Conservation (phyloP, 2,329 filamentous ascomycete genomes). For the Penicillium rolfsii region DNA sequence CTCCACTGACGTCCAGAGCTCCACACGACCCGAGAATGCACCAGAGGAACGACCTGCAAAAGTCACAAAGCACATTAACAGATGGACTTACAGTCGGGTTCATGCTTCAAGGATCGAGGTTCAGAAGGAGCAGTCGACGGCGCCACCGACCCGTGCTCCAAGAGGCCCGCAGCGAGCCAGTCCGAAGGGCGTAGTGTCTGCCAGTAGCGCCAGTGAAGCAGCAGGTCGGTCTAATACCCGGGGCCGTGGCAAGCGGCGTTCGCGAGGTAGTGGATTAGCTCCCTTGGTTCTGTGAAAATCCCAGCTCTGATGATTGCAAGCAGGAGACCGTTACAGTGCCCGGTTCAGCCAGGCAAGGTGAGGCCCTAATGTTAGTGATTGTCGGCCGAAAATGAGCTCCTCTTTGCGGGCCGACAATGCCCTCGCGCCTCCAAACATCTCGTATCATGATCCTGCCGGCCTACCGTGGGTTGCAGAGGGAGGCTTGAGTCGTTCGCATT, state of each 20-base stretch:
- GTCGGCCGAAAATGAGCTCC: not conserved
- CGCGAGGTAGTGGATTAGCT: conserved; percentile 31
- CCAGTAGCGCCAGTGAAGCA: conserved; percentile 26
- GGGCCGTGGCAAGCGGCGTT: conserved; percentile 28
- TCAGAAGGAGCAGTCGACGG: conserved; percentile 12
- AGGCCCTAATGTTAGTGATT: not conserved
- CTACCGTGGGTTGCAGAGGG: too few relatives aligned
- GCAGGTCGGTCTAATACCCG: conserved; percentile 17
- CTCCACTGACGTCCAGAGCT: conserved; percentile 1
- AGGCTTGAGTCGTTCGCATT: not conserved
- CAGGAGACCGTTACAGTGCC: conserved; percentile 38
- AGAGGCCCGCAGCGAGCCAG: conserved; percentile 31
- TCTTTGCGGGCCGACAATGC: not conserved
- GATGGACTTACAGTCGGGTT: conserved; percentile 31
- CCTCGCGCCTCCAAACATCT: not conserved
- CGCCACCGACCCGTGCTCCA: not conserved
- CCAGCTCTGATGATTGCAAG: conserved; percentile 16
- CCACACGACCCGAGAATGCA: conserved; percentile 8
- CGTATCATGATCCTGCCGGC: not conserved
- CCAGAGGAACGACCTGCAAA: conserved; percentile 12
- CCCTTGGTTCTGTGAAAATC: not conserved
- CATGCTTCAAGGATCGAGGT: conserved; percentile 20
- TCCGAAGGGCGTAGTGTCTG: conserved; percentile 36
- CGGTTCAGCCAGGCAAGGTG: conserved; percentile 33
- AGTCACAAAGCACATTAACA: conserved; percentile 22